Conservation (phyloP, 257 asterid genomes). For the Forsythia suspensa region DNA sequence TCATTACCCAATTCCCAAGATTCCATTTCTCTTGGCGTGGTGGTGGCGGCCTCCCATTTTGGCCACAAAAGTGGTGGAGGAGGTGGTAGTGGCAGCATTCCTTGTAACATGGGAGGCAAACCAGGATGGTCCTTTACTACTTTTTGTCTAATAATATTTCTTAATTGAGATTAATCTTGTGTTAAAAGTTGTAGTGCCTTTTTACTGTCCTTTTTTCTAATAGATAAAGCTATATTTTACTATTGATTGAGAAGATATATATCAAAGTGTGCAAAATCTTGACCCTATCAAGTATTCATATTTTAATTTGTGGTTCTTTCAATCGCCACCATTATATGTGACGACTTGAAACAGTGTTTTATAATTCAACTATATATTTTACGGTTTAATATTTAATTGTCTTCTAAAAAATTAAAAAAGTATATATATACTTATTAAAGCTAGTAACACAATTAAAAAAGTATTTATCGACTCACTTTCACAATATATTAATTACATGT, state of each 20-base stretch:
- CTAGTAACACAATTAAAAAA: no score
- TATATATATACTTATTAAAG: no score
- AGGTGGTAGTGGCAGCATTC: slow-evolving; percentile 37
- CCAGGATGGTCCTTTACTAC: slow-evolving; percentile 50
- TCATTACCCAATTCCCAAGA: slow-evolving; percentile 13
- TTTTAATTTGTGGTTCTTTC: neutral
- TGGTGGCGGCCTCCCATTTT: slow-evolving; percentile 24
- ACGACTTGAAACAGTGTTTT: neutral
- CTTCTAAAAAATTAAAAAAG: no score
- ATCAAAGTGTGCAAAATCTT: neutral
- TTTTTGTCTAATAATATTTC: slow-evolving; percentile 16
- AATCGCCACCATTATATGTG: no score
- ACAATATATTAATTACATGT: neutral
- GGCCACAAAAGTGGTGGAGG: slow-evolving; percentile 21
- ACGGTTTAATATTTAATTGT: no score
- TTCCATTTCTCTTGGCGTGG: slow-evolving; percentile 22
- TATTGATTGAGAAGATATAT: neutral
- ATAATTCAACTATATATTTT: no score
- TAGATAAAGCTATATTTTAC: neutral
- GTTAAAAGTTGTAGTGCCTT: slow-evolving; percentile 27
- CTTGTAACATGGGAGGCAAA: slow-evolving; percentile 69
- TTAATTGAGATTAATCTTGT: slow-evolving; percentile 16
- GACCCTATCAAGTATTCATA: neutral
- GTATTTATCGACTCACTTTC: no score
- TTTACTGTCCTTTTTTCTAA: slow-evolving; percentile 27